These are phyloP conservation scores for Alectoria sarmentosa DNA, from an alignment of 495 filamentous ascomycete species.

Conservation along the genomic window DNA sequence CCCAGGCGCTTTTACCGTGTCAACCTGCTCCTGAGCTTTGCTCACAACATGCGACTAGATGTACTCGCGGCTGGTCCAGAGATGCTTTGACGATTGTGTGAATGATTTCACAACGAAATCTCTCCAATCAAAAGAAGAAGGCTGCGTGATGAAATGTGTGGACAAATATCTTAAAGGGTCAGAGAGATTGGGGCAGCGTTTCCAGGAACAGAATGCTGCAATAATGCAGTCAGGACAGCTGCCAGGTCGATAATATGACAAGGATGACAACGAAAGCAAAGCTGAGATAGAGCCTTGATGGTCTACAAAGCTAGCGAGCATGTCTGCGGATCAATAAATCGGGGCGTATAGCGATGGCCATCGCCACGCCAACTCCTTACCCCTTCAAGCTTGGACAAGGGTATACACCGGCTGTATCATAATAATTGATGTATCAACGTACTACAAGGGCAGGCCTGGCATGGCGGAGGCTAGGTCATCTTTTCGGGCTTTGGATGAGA, in stretches of 20 bases:
- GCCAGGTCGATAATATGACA: conserved; percentile 34
- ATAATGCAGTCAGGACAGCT: conserved; percentile 68
- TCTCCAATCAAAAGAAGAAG: conserved; percentile 73
- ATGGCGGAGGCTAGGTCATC: background rate
- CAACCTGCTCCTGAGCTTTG: background rate
- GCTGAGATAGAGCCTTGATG: background rate
- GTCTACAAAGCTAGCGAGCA: background rate
- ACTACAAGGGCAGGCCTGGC: background rate
- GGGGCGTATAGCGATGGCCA: background rate
- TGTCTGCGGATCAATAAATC: background rate
- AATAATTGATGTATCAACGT: background rate
- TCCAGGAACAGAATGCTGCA: conserved; percentile 87
- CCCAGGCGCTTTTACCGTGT: background rate
- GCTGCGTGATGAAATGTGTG: conserved; percentile 87
- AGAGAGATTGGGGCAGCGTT: conserved; percentile 79
- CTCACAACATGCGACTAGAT: conserved; percentile 51
- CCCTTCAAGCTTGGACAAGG: background rate
- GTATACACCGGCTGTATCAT: background rate
- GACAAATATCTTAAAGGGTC: conserved; percentile 89
- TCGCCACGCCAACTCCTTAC: background rate
- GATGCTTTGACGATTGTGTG: conserved; percentile 95
- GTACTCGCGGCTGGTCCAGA: conserved; percentile 91
- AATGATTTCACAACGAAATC: conserved; percentile 98
- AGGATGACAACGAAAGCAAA: background rate
- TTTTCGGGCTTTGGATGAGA: background rate